A percentile compares a stretch with the other conserved stretches of the same genome.
These are phyloP conservation scores for Agrocybe pediades DNA, from an alignment of 768 basidiomycete genomes.

Conservation along the genomic window DNA sequence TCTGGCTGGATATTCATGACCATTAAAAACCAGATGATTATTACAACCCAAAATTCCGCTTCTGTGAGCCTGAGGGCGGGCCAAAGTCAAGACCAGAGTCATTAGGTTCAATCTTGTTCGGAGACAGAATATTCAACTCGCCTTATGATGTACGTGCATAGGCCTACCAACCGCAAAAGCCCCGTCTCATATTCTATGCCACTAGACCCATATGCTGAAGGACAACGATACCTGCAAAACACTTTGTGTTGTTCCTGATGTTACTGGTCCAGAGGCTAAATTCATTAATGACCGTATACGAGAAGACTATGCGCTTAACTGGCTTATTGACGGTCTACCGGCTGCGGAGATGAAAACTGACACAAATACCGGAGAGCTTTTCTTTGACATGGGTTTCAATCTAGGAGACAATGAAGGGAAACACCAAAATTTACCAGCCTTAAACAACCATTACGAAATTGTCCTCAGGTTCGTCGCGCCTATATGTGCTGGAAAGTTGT, in stretches of 20 bases:
- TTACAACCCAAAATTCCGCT: constrained; percentile 83
- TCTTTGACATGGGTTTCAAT: constrained; percentile 94
- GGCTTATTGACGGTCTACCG: constrained; percentile 93
- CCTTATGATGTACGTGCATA: constrained; percentile 74
- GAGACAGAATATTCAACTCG: constrained; percentile 91
- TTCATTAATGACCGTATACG: constrained; percentile 92
- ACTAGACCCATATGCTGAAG: constrained; percentile 79
- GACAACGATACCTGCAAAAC: constrained; percentile 74
- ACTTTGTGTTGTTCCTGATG: constrained; percentile 59
- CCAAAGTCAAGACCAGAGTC: constrained; percentile 78
- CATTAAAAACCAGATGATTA: constrained; percentile 72
- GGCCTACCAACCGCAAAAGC: neutral
- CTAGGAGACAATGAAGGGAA: constrained; percentile 74
- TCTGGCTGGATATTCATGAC: neutral
- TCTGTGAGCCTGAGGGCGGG: constrained; percentile 81
- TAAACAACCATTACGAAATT: constrained; percentile 95
- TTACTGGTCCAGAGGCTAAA: constrained; percentile 73
- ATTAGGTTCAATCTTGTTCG: constrained; percentile 93
- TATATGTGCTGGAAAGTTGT: neutral
- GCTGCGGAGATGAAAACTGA: constrained; percentile 93
- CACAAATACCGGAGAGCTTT: constrained; percentile 74
- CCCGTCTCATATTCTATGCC: constrained; percentile 9
- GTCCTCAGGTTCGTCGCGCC: constrained; percentile 57
- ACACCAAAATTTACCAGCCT: constrained; percentile 58
- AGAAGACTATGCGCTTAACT: constrained; percentile 93